phyloP scores from a whole-genome alignment of 192 early-diverging fungal genomes.

The Rhizophagus clarus region DNA sequence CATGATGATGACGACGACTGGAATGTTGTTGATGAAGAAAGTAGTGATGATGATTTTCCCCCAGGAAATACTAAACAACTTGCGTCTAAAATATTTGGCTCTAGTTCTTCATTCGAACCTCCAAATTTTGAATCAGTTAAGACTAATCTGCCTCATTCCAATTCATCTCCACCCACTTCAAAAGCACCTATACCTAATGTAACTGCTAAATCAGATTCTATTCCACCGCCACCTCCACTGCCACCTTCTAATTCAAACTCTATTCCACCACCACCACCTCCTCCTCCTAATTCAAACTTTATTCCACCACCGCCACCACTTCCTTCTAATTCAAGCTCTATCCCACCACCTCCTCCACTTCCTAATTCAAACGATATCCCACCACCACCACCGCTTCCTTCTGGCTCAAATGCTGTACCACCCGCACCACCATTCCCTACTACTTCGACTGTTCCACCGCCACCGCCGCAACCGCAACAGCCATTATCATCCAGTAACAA shows the following conservation, averaged over 20 bases:
- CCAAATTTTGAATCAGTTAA: conserved; percentile 13
- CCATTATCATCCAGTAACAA: conserved; percentile 10
- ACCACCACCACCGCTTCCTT: conserved; percentile 34
- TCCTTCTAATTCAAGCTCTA: conserved; percentile 31
- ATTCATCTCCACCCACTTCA: conserved; percentile 20
- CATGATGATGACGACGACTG: conserved; percentile 39
- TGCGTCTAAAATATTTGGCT: conserved; percentile 33
- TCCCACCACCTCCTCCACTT: conserved; percentile 34
- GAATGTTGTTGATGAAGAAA: conserved; percentile 35
- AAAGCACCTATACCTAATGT: conserved; percentile 20
- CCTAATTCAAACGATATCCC: conserved; percentile 32
- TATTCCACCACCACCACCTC: conserved; percentile 22
- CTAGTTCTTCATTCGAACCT: conserved; percentile 1
- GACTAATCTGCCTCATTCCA: neutral
- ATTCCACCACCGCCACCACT: conserved; percentile 21
- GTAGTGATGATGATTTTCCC: conserved; percentile 35
- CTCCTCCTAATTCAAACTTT: conserved; percentile 23
- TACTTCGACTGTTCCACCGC: conserved; percentile 16
- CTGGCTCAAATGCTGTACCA: conserved; percentile 19
- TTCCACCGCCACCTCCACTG: conserved; percentile 35
- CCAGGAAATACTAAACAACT: conserved; percentile 29
- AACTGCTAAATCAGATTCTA: neutral
- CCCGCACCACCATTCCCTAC: conserved; percentile 11
- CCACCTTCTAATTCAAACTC: neutral
- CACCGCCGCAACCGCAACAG: conserved; percentile 10